These are phyloP conservation scores for Tricholoma terreum DNA, from an alignment of 768 basidiomycete species.

Conservation along the genomic window DNA sequence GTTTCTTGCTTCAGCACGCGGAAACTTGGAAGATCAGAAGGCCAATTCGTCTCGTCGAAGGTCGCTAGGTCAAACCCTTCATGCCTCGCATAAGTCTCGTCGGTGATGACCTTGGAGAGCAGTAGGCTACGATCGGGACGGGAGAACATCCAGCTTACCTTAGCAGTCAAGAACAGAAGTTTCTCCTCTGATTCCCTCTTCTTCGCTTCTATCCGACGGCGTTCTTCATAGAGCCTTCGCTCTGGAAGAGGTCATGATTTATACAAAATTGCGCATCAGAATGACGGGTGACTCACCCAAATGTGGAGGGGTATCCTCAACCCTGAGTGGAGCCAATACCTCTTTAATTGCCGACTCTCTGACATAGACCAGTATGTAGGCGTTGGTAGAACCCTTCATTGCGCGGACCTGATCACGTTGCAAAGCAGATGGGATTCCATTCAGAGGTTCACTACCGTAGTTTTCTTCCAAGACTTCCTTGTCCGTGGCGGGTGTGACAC, in stretches of 20 bases:
- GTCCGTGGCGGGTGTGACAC: constrained; percentile 97
- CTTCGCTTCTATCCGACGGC: constrained; percentile 88
- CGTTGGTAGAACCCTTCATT: constrained; percentile 98
- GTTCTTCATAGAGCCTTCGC: constrained; percentile 90
- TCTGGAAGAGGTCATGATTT: constrained; percentile 42
- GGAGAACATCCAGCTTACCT: constrained; percentile 43
- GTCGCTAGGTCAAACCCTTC: constrained; percentile 97
- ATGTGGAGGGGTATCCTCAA: constrained; percentile 92
- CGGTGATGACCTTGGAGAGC: constrained; percentile 78
- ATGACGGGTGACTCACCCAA: constrained; percentile 73
- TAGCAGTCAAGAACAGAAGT: constrained; percentile 95
- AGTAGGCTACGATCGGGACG: neutral
- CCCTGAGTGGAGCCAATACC: constrained; percentile 84
- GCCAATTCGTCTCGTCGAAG: constrained; percentile 97
- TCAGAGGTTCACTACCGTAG: constrained; percentile 89
- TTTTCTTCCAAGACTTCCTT: constrained; percentile 98
- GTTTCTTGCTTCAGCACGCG: constrained; percentile 93
- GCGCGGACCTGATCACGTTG: constrained; percentile 91
- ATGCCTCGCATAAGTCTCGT: constrained; percentile 87
- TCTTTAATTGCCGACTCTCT: constrained; percentile 82
- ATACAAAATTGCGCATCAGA: neutral
- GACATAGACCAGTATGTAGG: constrained; percentile 99
- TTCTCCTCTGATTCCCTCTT: constrained; percentile 97
- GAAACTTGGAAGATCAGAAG: constrained; percentile 91
- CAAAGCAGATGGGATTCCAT: constrained; percentile 68